Evolutionary conservation across 148 eudicot species (phyloP).

Genomic region (Rhododendron simsii): DNA sequence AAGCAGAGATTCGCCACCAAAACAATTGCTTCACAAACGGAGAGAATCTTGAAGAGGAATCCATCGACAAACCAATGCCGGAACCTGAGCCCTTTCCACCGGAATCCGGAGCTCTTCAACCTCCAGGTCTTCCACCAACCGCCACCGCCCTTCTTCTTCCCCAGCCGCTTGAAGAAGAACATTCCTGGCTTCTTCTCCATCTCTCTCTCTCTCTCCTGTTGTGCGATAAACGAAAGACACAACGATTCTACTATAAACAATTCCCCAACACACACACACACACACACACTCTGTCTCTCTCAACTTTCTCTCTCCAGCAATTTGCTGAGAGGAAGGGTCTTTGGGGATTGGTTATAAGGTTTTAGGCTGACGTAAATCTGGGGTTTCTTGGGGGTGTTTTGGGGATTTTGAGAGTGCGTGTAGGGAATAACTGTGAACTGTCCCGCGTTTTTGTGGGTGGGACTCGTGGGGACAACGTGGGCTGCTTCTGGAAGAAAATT

Average conservation of each 20-base stretch:
- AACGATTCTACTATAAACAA: too few relatives aligned
- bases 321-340: neutral
- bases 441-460: slow-evolving; percentile 19
- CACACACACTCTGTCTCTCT: slow-evolving; percentile 1
- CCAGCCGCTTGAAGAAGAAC: slow-evolving; percentile 24
- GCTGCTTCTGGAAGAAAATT: neutral
- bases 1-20: slow-evolving; percentile 47
- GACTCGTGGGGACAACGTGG: neutral
- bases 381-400: neutral
- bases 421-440: slow-evolving; percentile 10
- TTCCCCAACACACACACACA: too few relatives aligned
- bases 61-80: slow-evolving; percentile 33
- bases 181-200: slow-evolving; percentile 8
- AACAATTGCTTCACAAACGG: slow-evolving; percentile 42
- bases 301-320: neutral
- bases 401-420: neutral
- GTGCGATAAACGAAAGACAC: too few relatives aligned
- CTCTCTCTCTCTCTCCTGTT: neutral
- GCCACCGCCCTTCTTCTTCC: slow-evolving; percentile 11
- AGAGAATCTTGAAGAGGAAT: slow-evolving; percentile 43
- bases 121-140: slow-evolving; percentile 23
- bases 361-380: neutral
- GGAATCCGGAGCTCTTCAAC: slow-evolving; percentile 26
- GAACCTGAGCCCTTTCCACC: slow-evolving; percentile 32
- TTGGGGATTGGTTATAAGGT: neutral